Evolutionary conservation across 805 yeast genomes (phyloP), one percentile per base, ranked within the genome.

Genomic region (Tetrapisispora nanseiensis): DNA sequence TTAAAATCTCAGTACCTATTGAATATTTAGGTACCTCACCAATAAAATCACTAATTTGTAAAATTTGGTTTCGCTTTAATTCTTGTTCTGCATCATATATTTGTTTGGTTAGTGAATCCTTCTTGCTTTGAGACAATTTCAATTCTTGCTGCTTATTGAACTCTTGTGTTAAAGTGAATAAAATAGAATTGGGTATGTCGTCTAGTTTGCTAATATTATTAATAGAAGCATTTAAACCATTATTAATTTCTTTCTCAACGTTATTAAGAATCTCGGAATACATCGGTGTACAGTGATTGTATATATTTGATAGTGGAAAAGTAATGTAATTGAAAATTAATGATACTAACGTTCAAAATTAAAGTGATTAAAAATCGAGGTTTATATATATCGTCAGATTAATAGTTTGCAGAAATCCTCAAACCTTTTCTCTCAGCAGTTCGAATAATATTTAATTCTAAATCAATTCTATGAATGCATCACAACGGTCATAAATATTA

Each of bases 21-120:
- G 48, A 32, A 33, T 54, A 48, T 16, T 47, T 48, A 2, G 57
- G 62, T 27, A 57, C 41, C 35, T 55, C 62, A n/a, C 58, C 57
- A 9, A 55, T 46, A 6, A 40, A 16, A n/a, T 52, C 53, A 28
- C 44, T 45, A 2, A 56, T 46, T 9, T 45, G 41, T 20, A 45
- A 33, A n/a, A 55, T 32, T 42, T 51, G 51, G 6, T 46, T 37
- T 26, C 40, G 20, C 22, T 46, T 51, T 41, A 46, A 41, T 15
- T 48, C 45, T 6, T 43, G 24, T 40, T 56, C 56, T 15, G 45
- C n/a, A 24, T 55, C 49, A 18, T 47, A 47, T 2, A 57, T 41
- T 31, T 42, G 44, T 20, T 43, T 41, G 2, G 48, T 40, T 8
- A 59, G 19, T 7, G 46, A 35, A 43, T 57, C 62, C 24, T 40